Conservation (phyloP, 108 stramenopile genomes). For the Cylindrotheca fusiformis region DNA sequence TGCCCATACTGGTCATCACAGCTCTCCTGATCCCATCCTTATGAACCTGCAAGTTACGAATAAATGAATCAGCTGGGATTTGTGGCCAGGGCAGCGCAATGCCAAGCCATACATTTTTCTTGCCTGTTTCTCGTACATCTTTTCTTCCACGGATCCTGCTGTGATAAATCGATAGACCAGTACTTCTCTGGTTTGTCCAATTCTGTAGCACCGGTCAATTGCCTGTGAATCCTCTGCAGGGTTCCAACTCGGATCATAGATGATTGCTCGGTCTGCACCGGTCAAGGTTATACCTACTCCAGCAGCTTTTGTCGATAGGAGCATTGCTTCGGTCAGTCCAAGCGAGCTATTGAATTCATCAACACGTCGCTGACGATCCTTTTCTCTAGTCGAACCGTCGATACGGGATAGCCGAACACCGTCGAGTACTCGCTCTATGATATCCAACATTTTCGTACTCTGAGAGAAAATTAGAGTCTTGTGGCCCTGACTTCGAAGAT, state of each 20-base stretch:
- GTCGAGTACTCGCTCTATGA: conserved; percentile 61
- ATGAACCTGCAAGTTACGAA: conserved; percentile 33
- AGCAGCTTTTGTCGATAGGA: conserved; percentile 84
- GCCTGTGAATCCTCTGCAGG: conserved; percentile 96
- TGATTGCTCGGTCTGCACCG: conserved; percentile 80
- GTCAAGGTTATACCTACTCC: conserved; percentile 86
- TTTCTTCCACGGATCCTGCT: conserved; percentile 94
- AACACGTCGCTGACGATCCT: conserved; percentile 78
- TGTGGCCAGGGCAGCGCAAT: too few species aligned
- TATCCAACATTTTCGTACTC: conserved; percentile 89
- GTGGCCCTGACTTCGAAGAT: conserved; percentile 68
- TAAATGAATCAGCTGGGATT: too few species aligned
- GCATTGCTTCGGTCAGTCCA: conserved; percentile 60
- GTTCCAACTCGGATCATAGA: conserved; percentile 82
- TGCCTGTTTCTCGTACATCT: conserved; percentile 64
- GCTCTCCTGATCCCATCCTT: conserved; percentile 82
- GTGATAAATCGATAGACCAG: conserved; percentile 94
- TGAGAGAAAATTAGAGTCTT: conserved; percentile 91
- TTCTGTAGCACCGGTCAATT: conserved; percentile 82
- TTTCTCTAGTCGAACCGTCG: conserved; percentile 89
- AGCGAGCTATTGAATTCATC: conserved; percentile 86
- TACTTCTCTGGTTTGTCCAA: conserved; percentile 92
- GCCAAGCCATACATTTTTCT: not conserved
- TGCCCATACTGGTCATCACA: conserved; percentile 51
- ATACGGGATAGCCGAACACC: conserved; percentile 56